Conservation (phyloP, 352 stramenopile species). For the Hyaloperonospora arabidopsidis region DNA sequence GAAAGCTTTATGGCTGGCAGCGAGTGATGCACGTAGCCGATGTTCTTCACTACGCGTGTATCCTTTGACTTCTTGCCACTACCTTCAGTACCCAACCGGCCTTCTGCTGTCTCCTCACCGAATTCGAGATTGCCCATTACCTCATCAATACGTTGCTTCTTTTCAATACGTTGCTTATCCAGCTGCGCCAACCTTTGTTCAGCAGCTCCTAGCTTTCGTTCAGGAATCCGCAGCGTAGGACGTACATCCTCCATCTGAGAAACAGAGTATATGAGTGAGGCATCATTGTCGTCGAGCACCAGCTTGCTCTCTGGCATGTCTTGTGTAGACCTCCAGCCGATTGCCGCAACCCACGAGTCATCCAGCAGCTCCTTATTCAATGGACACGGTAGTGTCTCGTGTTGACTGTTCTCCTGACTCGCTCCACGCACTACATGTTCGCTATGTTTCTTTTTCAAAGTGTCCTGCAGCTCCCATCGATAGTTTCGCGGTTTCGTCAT, state of each 20-base stretch:
- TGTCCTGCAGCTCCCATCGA: conserved; percentile 55
- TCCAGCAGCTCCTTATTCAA: conserved; percentile 68
- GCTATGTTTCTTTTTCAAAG: conserved; percentile 10
- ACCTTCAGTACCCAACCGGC: conserved; percentile 50
- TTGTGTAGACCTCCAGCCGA: conserved; percentile 70
- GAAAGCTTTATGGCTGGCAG: conserved; percentile 83
- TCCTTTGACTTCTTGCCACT: conserved; percentile 77
- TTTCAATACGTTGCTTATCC: conserved; percentile 66
- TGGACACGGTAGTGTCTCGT: conserved; percentile 27
- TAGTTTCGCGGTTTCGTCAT: conserved; percentile 72
- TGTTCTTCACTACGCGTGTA: conserved; percentile 79
- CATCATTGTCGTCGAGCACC: conserved; percentile 79
- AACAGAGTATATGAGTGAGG: conserved; percentile 66
- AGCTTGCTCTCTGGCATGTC: conserved; percentile 79
- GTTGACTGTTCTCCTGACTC: conserved; percentile 8
- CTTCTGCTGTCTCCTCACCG: conserved; percentile 65
- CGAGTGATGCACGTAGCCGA: conserved; percentile 78
- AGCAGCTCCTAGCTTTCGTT: conserved; percentile 68
- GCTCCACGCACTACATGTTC: conserved; percentile 4
- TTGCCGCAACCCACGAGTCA: conserved; percentile 63
- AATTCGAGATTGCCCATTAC: conserved; percentile 78
- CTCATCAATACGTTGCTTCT: conserved; percentile 73
- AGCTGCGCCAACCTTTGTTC: conserved; percentile 66
- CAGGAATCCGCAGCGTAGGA: conserved; percentile 73
- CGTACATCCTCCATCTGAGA: conserved; percentile 73